Conservation (phyloP, 2,329 filamentous ascomycete genomes). For the Fusarium penzigii region DNA sequence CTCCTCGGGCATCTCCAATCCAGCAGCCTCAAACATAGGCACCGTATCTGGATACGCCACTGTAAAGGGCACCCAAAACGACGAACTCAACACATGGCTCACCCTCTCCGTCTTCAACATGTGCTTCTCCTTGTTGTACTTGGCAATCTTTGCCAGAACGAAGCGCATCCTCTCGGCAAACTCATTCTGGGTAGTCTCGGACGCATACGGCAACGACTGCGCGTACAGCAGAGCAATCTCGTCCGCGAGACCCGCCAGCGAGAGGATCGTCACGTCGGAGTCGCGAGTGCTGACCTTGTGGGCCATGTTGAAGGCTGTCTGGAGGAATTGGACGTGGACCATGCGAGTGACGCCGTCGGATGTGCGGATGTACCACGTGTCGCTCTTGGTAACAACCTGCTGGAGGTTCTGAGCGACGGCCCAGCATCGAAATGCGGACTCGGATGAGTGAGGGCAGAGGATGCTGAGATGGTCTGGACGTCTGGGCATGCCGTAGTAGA, state of each 20-base stretch:
- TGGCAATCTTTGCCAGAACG: slow-evolving; percentile 35
- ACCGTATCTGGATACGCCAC: slow-evolving; percentile 30
- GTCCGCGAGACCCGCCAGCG: slow-evolving; percentile 37
- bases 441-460: slow-evolving; percentile 39
- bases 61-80: slow-evolving; percentile 36
- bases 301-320: slow-evolving; percentile 33
- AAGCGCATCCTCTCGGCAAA: slow-evolving; percentile 36
- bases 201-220: slow-evolving; percentile 19
- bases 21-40: slow-evolving; percentile 32
- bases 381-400: slow-evolving; percentile 22
- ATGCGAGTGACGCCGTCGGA: slow-evolving; percentile 30
- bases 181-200: slow-evolving; percentile 12
- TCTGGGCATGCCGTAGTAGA: slow-evolving; percentile 41
- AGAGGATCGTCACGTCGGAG: slow-evolving; percentile 31
- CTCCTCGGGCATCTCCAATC: slow-evolving; percentile 25
- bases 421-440: slow-evolving; percentile 43
- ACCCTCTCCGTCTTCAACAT: slow-evolving; percentile 17
- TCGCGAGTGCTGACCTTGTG: slow-evolving; percentile 20
- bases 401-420: slow-evolving; percentile 37
- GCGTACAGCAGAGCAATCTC: slow-evolving; percentile 37
- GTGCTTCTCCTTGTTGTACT: slow-evolving; percentile 19
- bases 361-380: slow-evolving; percentile 40
- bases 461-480: slow-evolving; percentile 37
- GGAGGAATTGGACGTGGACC: slow-evolving; percentile 40
- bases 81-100: slow-evolving; percentile 24